A percentile compares a stretch with the other conserved stretches of the same genome.
phyloP scores from a whole-genome alignment of 2,329 filamentous ascomycete genomes.

The Lojkania enalia region DNA sequence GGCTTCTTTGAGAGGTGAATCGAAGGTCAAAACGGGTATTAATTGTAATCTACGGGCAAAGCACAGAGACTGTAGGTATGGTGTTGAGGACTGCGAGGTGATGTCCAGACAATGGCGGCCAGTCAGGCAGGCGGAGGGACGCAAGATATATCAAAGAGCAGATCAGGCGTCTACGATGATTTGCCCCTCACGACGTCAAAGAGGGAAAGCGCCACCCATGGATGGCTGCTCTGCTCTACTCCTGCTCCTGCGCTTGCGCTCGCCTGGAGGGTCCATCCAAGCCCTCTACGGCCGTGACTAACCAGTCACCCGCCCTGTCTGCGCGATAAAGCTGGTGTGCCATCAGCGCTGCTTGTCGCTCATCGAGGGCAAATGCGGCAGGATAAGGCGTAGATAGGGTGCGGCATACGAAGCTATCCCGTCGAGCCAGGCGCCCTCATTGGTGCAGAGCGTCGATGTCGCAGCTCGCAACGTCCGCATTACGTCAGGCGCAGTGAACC shows the following conservation, averaged over 20 bases:
- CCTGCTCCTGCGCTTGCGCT: neutral
- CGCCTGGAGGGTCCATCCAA: neutral
- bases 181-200: slow-evolving; percentile 14
- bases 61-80: neutral
- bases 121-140: neutral
- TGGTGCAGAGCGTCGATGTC: neutral
- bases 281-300: neutral
- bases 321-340: too few species aligned
- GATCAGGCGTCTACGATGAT: neutral
- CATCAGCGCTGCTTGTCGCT: too few species aligned
- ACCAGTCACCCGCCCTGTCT: too few species aligned
- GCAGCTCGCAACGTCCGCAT: neutral
- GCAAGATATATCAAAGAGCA: slow-evolving; percentile 10
- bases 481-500: slow-evolving; percentile 3
- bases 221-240: neutral
- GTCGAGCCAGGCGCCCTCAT: neutral
- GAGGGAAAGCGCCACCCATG: slow-evolving; percentile 3
- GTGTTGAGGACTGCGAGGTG: neutral
- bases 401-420: slow-evolving; percentile 6
- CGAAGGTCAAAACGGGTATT: too few species aligned
- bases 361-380: neutral
- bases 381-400: slow-evolving; percentile 2
- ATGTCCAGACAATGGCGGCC: neutral
- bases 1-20: too few species aligned
- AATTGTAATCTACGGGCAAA: too few species aligned